These are phyloP conservation scores for Pinguiococcus pyrenoidosus DNA, from an alignment of 108 stramenopile genomes.

Conservation along the genomic window DNA sequence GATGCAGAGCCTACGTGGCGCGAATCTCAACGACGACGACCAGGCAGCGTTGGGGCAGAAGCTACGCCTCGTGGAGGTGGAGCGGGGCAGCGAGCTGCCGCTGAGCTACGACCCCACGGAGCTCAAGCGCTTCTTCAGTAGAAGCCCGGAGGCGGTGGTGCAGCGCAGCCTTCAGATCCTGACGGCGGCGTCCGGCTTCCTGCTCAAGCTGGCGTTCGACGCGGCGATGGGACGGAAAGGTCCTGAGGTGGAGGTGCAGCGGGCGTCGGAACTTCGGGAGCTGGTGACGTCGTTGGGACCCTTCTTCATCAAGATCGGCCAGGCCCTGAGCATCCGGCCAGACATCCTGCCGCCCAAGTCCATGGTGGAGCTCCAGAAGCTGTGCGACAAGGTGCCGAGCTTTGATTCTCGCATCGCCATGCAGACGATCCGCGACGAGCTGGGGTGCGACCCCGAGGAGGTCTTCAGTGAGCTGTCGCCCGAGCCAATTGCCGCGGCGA, in stretches of 20 bases:
- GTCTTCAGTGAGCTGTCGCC: conserved; percentile 69
- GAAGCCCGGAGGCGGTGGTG: conserved; percentile 52
- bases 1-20: conserved; percentile 54
- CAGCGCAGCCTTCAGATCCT: conserved; percentile 53
- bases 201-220: conserved; percentile 43
- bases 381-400: conserved; percentile 86
- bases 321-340: conserved; percentile 77
- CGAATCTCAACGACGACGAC: conserved; percentile 76
- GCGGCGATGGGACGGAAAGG: conserved; percentile 19
- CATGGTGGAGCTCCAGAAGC: conserved; percentile 85
- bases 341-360: conserved; percentile 67
- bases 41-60: conserved; percentile 47
- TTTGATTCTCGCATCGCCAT: conserved; percentile 67
- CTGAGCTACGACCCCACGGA: conserved; percentile 62
- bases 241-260: conserved; percentile 50
- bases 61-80: conserved; percentile 62
- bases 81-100: conserved; percentile 37
- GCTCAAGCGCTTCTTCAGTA: conserved; percentile 58
- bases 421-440: conserved; percentile 67
- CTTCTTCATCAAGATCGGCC: conserved; percentile 77
- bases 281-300: conserved; percentile 74
- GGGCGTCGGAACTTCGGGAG: conserved; percentile 68
- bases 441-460: conserved; percentile 58
- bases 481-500: conserved; percentile 83
- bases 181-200: conserved; percentile 45